Evolutionary conservation across 208 protist genomes (phyloP).

Genomic region (Angomonas ambiguus): DNA sequence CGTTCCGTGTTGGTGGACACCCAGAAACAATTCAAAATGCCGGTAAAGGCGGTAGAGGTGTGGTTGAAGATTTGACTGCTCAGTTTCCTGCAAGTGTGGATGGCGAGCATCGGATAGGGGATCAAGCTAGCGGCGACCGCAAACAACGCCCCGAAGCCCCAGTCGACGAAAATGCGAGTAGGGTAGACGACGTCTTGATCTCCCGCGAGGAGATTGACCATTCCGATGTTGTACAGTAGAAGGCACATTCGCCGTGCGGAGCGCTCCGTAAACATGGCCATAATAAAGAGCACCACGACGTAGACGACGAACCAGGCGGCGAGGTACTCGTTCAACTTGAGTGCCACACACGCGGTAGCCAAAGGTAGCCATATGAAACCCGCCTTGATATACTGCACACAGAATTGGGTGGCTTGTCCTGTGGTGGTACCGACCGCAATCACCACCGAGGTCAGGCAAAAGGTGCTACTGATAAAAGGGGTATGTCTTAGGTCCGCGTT

Average conservation of each 20-base stretch:
- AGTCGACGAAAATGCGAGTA: slow-evolving; percentile 40
- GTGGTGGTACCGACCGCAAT: slow-evolving; percentile 47
- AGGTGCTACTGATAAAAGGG: slow-evolving; percentile 47
- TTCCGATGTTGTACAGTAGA: slow-evolving; percentile 59
- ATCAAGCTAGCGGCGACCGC: slow-evolving; percentile 44
- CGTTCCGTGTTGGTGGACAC: slow-evolving; percentile 59
- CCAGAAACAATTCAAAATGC: slow-evolving; percentile 66
- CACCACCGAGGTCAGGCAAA: slow-evolving; percentile 46
- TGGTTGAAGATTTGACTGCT: slow-evolving; percentile 33
- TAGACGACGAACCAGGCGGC: slow-evolving; percentile 61
- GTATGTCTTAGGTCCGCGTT: slow-evolving; percentile 22
- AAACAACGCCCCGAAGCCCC: slow-evolving; percentile 56
- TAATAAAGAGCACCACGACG: slow-evolving; percentile 50
- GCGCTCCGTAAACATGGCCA: slow-evolving; percentile 49
- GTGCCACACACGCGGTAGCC: slow-evolving; percentile 37
- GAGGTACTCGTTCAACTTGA: slow-evolving; percentile 38
- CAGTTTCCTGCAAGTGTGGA: slow-evolving; percentile 23
- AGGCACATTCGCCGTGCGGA: slow-evolving; percentile 52
- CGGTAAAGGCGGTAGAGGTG: slow-evolving; percentile 53
- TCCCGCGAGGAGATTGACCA: slow-evolving; percentile 40
- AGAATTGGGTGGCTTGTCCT: slow-evolving; percentile 42
- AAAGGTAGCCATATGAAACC: slow-evolving; percentile 63
- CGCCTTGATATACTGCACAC: slow-evolving; percentile 53
- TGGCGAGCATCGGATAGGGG: slow-evolving; percentile 62
- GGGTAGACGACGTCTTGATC: slow-evolving; percentile 31